These are phyloP conservation scores for Pugionium dolabratum DNA, from an alignment of 345 rosid genomes.

Conservation along the genomic window DNA sequence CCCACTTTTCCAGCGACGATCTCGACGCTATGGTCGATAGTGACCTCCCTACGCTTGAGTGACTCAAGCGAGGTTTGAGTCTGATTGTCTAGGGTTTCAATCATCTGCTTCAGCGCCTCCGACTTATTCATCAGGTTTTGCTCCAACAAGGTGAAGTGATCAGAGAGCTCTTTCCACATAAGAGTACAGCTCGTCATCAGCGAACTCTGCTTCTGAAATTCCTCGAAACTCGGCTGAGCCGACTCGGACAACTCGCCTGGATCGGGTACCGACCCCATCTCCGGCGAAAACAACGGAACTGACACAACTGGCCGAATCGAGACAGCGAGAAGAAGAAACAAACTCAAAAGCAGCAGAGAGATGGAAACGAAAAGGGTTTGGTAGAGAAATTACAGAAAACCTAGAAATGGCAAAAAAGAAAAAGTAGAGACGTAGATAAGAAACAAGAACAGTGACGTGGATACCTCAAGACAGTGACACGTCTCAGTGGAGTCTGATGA, in stretches of 20 bases:
- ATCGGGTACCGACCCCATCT: slow-evolving; percentile 97
- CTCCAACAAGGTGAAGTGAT: slow-evolving; percentile 86
- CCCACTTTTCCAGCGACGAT: slow-evolving; percentile 66
- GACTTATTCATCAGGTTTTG: slow-evolving; percentile 76
- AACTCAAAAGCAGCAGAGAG: slow-evolving; percentile 8
- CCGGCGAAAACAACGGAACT: slow-evolving; percentile 4
- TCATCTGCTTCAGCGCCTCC: slow-evolving; percentile 72
- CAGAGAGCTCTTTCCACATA: slow-evolving; percentile 97
- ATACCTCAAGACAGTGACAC: slow-evolving; percentile 41
- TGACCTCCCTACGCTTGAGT: slow-evolving; percentile 79
- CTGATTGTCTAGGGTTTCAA: slow-evolving; percentile 63
- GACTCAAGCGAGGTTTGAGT: slow-evolving; percentile 76
- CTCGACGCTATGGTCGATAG: slow-evolving; percentile 85
- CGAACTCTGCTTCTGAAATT: slow-evolving; percentile 89
- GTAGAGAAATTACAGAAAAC: slow-evolving; percentile 34
- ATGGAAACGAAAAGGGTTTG: background rate
- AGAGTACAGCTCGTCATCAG: slow-evolving; percentile 98
- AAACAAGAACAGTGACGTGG: slow-evolving; percentile 56
- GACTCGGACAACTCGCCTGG: slow-evolving; percentile 82
- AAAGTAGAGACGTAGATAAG: slow-evolving; percentile 24
- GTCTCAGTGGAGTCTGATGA: slow-evolving; percentile 43
- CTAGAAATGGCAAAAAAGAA: slow-evolving; percentile 42
- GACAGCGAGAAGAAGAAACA: background rate
- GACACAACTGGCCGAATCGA: too few relatives aligned
- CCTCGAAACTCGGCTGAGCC: slow-evolving; percentile 88